Conservation (phyloP, 192 early-diverging fungal species). For the Backusella sp. region DNA sequence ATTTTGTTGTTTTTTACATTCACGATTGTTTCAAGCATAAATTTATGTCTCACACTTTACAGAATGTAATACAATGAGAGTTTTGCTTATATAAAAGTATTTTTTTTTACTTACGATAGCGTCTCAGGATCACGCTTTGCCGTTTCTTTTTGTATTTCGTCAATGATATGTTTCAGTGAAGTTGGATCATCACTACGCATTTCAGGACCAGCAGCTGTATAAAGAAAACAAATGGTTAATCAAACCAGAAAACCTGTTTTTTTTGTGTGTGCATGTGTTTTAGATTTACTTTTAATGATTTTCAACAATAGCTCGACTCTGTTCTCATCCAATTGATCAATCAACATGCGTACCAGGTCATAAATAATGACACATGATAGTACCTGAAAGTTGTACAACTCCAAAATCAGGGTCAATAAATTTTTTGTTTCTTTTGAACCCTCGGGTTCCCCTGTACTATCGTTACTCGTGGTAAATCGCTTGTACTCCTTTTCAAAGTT, state of each 20-base stretch:
- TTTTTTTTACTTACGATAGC: conserved; percentile 38
- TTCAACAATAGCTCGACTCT: conserved; percentile 89
- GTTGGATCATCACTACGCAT: conserved; percentile 90
- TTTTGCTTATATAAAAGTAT: neutral
- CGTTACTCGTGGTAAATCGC: conserved; percentile 27
- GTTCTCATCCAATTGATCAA: conserved; percentile 71
- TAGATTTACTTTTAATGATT: conserved; percentile 63
- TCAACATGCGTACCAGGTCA: conserved; percentile 76
- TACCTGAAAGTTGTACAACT: conserved; percentile 90
- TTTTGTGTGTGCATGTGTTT: neutral
- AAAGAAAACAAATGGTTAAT: neutral
- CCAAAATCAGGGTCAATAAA: conserved; percentile 74
- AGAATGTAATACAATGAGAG: conserved; percentile 14
- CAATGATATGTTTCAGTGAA: conserved; percentile 88
- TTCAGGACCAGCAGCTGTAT: conserved; percentile 70
- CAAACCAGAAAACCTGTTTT: neutral
- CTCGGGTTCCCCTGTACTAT: conserved; percentile 40
- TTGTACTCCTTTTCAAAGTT: conserved; percentile 62
- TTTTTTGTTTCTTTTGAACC: conserved; percentile 77
- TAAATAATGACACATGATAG: conserved; percentile 85
- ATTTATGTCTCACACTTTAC: conserved; percentile 67
- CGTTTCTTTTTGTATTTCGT: conserved; percentile 58
- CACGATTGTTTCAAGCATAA: conserved; percentile 94
- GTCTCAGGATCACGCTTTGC: conserved; percentile 40
- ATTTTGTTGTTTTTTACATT: conserved; percentile 93